Evolutionary conservation across 1,139 yeast genomes (phyloP).

Genomic region (Kluyveromyces sp.): DNA sequence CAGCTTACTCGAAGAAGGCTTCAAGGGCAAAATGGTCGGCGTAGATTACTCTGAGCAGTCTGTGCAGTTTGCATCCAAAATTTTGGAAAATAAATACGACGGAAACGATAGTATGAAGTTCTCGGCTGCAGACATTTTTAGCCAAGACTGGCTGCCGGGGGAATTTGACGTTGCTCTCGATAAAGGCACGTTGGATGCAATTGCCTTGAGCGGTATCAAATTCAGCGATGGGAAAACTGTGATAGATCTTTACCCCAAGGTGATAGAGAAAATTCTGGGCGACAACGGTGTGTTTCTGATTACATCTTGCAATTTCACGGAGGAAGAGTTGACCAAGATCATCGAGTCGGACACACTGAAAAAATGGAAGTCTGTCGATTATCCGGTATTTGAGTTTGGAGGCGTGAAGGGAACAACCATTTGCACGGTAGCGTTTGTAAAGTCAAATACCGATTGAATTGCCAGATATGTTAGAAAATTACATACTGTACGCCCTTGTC

Average conservation of each 20-base stretch:
- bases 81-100: slow-evolving; percentile 40
- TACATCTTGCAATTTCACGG: slow-evolving; percentile 94
- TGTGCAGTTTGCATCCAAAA: slow-evolving; percentile 58
- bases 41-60: slow-evolving; percentile 82
- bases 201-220: slow-evolving; percentile 67
- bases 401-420: slow-evolving; percentile 84
- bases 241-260: slow-evolving; percentile 53
- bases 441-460: slow-evolving; percentile 13
- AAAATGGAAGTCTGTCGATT: slow-evolving; percentile 58
- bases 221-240: slow-evolving; percentile 36
- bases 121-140: slow-evolving; percentile 42
- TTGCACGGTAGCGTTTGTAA: slow-evolving; percentile 73
- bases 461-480: not conserved
- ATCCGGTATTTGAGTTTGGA: slow-evolving; percentile 82
- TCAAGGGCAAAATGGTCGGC: slow-evolving; percentile 51
- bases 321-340: slow-evolving; percentile 55
- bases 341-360: slow-evolving; percentile 41
- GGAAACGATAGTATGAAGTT: slow-evolving; percentile 34
- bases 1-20: slow-evolving; percentile 55
- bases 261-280: slow-evolving; percentile 51
- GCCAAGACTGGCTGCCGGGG: slow-evolving; percentile 28
- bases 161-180: slow-evolving; percentile 72
- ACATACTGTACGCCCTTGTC: not conserved
- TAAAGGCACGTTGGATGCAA: slow-evolving; percentile 95
- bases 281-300: slow-evolving; percentile 58